Percentiles rank a stretch among this genome's conserved stretches.
phyloP scores from a whole-genome alignment of 768 basidiomycete genomes.

The Boletus pseudopeckii region DNA sequence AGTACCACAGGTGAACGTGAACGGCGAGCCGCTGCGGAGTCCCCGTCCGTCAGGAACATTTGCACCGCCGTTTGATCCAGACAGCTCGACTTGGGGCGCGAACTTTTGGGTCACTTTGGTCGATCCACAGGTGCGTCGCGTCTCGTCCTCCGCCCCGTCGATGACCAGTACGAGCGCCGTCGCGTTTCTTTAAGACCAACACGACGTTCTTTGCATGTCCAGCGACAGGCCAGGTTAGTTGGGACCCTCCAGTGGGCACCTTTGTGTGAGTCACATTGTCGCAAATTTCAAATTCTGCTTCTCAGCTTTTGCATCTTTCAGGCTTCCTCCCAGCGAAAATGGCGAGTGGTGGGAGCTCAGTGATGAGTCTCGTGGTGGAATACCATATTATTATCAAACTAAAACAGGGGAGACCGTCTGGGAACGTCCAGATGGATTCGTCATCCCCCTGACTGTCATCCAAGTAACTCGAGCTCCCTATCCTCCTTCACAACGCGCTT shows the following conservation, averaged over 20 bases:
- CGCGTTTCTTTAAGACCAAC: slow-evolving; percentile 39
- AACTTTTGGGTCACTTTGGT: slow-evolving; percentile 94
- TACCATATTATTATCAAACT: slow-evolving; percentile 94
- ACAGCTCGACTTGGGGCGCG: slow-evolving; percentile 70
- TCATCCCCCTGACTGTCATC: slow-evolving; percentile 86
- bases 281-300: slow-evolving; percentile 16
- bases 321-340: slow-evolving; percentile 75
- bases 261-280: slow-evolving; percentile 62
- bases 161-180: slow-evolving; percentile 6
- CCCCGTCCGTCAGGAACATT: slow-evolving; percentile 31
- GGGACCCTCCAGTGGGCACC: slow-evolving; percentile 88
- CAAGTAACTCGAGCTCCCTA: slow-evolving; percentile 50
- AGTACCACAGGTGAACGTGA: slow-evolving; percentile 36
- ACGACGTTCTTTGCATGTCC: slow-evolving; percentile 90
- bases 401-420: slow-evolving; percentile 88
- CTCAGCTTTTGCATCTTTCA: slow-evolving; percentile 29
- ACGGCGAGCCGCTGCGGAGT: slow-evolving; percentile 32
- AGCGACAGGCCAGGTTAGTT: slow-evolving; percentile 86
- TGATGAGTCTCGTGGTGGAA: slow-evolving; percentile 77
- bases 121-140: slow-evolving; percentile 74
- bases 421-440: slow-evolving; percentile 86
- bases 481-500: slow-evolving; percentile 2
- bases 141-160: slow-evolving; percentile 6
- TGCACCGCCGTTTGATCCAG: slow-evolving; percentile 19
- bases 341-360: slow-evolving; percentile 97